Conservation (phyloP, 208 protist species). For the Leishmania tarentolae region DNA sequence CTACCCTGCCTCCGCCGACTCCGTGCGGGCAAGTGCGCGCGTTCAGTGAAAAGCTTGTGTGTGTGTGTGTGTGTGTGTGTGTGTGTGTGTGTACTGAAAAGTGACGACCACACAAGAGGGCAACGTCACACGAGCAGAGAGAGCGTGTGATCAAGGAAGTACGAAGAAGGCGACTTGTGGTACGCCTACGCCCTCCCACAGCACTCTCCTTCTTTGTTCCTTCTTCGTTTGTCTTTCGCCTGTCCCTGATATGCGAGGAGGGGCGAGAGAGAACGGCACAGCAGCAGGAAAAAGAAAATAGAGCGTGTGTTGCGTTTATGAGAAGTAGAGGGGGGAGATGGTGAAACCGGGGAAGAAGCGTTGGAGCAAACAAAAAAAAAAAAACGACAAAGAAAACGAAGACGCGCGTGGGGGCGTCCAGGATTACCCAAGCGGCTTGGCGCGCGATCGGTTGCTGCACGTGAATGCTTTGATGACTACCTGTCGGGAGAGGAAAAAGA, state of each 20-base stretch:
- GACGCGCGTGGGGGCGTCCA: not conserved
- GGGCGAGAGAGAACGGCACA: not conserved
- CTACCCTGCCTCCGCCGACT: not conserved
- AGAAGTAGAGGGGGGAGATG: not conserved
- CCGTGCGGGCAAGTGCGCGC: not conserved
- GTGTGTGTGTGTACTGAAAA: too few species aligned
- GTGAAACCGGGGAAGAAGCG: not conserved
- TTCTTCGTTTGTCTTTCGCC: too few species aligned
- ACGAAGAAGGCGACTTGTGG: too few species aligned
- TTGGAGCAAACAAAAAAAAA: not conserved
- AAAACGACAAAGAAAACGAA: not conserved
- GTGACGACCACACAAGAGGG: too few species aligned
- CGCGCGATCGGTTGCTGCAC: not conserved
- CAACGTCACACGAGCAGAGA: too few species aligned
- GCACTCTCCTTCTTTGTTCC: too few species aligned
- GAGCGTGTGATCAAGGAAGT: too few species aligned
- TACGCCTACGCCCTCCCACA: too few species aligned
- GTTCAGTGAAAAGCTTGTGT: not conserved
- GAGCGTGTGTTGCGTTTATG: not conserved
- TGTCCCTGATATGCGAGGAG: too few species aligned
- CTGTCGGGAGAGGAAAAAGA: not conserved
- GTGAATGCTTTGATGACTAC: not conserved
- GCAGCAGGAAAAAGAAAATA: not conserved
- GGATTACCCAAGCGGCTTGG: not conserved
- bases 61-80: too few species aligned